Evolutionary conservation across 1,139 yeast genomes (phyloP), one percentile per base, ranked within the genome.

Genomic region (Lodderomyces parapsilosis): DNA sequence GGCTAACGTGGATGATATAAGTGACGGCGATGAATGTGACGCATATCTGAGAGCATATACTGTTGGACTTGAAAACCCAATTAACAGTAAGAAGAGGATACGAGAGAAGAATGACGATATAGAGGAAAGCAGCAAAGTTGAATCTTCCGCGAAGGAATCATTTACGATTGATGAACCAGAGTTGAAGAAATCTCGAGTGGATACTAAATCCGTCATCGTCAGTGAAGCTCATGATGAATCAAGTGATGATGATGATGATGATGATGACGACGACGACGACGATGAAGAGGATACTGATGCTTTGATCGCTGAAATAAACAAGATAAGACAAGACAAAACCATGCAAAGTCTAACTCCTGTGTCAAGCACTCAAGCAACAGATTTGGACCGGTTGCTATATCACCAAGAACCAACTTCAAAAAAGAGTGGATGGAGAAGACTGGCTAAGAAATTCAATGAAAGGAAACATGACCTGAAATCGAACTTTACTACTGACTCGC

Each of bases 401-500:
- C 6, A 33, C 6, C 24, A 33, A 33, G 25, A 19, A 3, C 25
- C 14, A 11, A 2, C 19, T 7, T 46, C 58, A 44, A 53, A 34
- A 19, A 72, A 71, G 52, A 70, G 71, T 44, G 65, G 72, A 41
- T 79, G 91, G 90, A 68, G 90, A 53, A 75, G 68, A 10, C 74
- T 73, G 28, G 65, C 74, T 0, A 67, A 71, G 56, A 70, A 67
- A 27, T 37, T 38, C 47, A 30, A 30, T 10, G 19, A 15, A 5
- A n/a, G 3, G 19, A 30, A 30, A 9, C 19, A 30, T 7, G 33
- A 30, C 19, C 50, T 55, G 25, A 30, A 44, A 2, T 44, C 46
- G n/a, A 43, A 51, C 9, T 83, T 75, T 54, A 74, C 86, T 17
- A 86, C 85, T 48, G 87, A 87, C 54, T 68, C 87, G 47, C 60